A percentile compares a stretch with the other conserved stretches of the same genome.
Conservation (phyloP, 2,329 filamentous ascomycete genomes). For the Coniochaeta hoffmannii region DNA sequence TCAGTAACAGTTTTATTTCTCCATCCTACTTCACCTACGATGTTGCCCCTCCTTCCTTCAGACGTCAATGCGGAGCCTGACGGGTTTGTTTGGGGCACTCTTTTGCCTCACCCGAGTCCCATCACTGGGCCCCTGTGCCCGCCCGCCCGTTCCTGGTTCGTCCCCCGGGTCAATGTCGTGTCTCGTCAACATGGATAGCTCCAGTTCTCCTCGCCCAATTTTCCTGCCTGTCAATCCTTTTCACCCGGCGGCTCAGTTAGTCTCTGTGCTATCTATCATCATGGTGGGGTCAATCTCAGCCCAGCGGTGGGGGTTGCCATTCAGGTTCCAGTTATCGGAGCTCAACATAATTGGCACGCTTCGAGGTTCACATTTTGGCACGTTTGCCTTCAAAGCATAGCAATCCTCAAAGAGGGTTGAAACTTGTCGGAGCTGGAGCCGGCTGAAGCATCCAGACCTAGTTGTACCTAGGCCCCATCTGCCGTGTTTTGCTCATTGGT, state of each 20-base stretch:
- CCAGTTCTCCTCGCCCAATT: background rate
- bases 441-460: too few species aligned
- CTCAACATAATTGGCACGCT: background rate
- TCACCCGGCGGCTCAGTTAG: background rate
- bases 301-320: too few species aligned
- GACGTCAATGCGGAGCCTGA: background rate
- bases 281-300: background rate
- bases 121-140: background rate
- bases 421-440: too few species aligned
- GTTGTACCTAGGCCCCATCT: too few species aligned
- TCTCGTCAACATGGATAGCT: background rate
- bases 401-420: too few species aligned
- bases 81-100: background rate
- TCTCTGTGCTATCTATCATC: background rate
- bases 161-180: background rate
- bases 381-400: too few species aligned
- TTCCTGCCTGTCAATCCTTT: background rate
- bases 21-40: background rate
- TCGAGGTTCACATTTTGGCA: too few species aligned
- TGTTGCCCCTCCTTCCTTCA: background rate
- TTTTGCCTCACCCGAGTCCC: background rate
- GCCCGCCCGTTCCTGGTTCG: background rate
- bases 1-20: conserved; percentile 13
- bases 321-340: background rate
- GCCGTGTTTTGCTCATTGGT: too few species aligned